phyloP scores from a whole-genome alignment of 108 stramenopile species.

The Epithemia pelagica region DNA sequence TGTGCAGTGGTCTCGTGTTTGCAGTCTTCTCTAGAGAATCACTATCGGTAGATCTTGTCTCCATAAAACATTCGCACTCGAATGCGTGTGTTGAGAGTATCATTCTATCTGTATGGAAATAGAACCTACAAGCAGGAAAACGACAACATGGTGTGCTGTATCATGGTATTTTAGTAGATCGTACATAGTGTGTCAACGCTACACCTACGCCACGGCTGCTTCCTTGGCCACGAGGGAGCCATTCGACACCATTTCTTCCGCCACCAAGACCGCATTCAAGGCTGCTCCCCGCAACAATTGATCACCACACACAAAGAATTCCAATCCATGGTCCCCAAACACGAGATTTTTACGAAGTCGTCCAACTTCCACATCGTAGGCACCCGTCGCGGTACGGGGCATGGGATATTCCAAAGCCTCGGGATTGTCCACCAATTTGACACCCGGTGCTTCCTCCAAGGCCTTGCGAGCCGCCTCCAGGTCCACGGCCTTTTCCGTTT shows the following conservation, averaged over 20 bases:
- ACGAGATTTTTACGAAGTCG: conserved; percentile 73
- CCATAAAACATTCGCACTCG: too few relatives aligned
- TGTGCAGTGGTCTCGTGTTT: too few relatives aligned
- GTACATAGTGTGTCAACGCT: too few relatives aligned
- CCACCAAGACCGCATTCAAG: conserved; percentile 94
- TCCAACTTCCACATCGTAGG: conserved; percentile 95
- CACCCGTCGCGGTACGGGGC: conserved; percentile 93
- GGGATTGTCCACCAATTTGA: conserved; percentile 75
- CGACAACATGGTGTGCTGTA: too few relatives aligned
- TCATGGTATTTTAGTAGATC: too few relatives aligned
- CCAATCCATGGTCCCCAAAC: conserved; percentile 89
- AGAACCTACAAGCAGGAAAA: too few relatives aligned
- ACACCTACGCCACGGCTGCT: neutral
- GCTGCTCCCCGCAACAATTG: conserved; percentile 97
- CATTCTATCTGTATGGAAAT: too few relatives aligned
- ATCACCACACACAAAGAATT: conserved; percentile 97
- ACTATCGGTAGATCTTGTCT: too few relatives aligned
- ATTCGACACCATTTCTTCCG: conserved; percentile 85
- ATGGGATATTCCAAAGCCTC: conserved; percentile 83
- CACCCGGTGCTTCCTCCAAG: conserved; percentile 69
- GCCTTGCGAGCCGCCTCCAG: conserved; percentile 70
- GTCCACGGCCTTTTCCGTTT: conserved; percentile 84
- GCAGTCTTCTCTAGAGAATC: too few relatives aligned
- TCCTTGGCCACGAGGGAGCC: conserved; percentile 43
- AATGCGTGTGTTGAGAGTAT: too few relatives aligned